Base-by-base conservation (phyloP, 169 alveolate species). In the Plasmodium vinckei region DNA sequence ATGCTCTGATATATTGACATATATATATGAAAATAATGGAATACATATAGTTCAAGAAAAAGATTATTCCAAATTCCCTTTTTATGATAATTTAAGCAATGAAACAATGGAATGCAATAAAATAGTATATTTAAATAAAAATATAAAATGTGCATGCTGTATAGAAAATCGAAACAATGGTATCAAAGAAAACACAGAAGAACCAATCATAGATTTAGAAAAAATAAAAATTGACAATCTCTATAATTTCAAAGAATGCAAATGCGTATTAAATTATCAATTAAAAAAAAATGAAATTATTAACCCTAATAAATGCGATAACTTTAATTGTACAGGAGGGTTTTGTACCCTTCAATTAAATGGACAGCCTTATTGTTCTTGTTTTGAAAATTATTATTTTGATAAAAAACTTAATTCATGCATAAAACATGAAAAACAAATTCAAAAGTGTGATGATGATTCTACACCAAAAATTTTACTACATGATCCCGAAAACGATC, bases 341-440 rank as follows among this genome's bases (percentile, higher is more conserved):
- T 51, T 77, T 3, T 77, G 88, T 56, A 64, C 88, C 46, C 57
- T 51, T 59, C 73, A 42, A 21, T 23, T 39, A 69, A 69, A 64
- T 64, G 88, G 88, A 77, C 61, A 77, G 21, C 88, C 88, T 13
- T 21, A 63, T 59, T 77, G 88, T 57, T 77, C 88, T 39, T 77
- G 88, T 44, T 65, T 49, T 56, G 88, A 77, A 19, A 77, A 64
- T 13, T 68, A 63, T 44, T 77, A 77, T 77, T 77, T 77, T 69
- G 88, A 77, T 46, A 33, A 63, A 47, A 77, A 57, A 1, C 39
- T 9, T 10, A 51, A 63, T 77, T 51, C 67, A 54, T 77, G 88
- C 70, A 27, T 23, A 47, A 77, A 42, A 12, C 88, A 77, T 23
- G 69, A 77, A 63, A 60, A 61, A 42, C 9, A 17, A 63, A 73